These are phyloP conservation scores for Hymenoscyphus salicellus DNA, from an alignment of 2,329 filamentous ascomycete genomes.

Conservation along the genomic window DNA sequence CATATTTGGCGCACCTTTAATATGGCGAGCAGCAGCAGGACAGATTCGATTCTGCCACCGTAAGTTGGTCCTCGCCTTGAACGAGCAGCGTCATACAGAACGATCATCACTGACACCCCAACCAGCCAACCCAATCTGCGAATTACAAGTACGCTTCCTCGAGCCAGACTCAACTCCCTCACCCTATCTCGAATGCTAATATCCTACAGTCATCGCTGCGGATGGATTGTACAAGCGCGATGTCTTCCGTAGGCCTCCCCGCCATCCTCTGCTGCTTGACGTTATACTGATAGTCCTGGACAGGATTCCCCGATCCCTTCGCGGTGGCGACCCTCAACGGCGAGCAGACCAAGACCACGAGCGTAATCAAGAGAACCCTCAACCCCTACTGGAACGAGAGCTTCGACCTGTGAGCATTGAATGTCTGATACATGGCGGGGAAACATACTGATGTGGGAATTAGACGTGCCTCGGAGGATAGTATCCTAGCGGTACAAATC, in stretches of 20 bases:
- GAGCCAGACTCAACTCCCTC: not conserved
- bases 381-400: conserved; percentile 99
- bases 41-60: conserved; percentile 62
- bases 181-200: conserved; percentile 38
- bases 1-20: conserved; percentile 36
- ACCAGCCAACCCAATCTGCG: conserved; percentile 78
- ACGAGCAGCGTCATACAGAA: conserved; percentile 11
- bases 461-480: conserved; percentile 89
- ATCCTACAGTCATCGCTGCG: conserved; percentile 81
- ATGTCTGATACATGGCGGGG: not conserved
- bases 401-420: conserved; percentile 78
- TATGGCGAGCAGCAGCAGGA: conserved; percentile 47
- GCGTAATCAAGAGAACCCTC: conserved; percentile 92
- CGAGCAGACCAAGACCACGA: conserved; percentile 97
- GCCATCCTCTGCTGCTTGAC: conserved; percentile 3
- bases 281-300: conserved; percentile 20
- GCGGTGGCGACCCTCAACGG: conserved; percentile 95
- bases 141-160: conserved; percentile 71
- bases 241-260: conserved; percentile 80
- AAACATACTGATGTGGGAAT: conserved; percentile 25
- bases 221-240: conserved; percentile 98
- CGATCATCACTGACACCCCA: conserved; percentile 29
- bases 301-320: conserved; percentile 96
- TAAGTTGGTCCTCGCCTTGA: conserved; percentile 43
- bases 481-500: conserved; percentile 94